phyloP scores from a whole-genome alignment of 805 yeast species.

The Ogataea trehalophila region DNA sequence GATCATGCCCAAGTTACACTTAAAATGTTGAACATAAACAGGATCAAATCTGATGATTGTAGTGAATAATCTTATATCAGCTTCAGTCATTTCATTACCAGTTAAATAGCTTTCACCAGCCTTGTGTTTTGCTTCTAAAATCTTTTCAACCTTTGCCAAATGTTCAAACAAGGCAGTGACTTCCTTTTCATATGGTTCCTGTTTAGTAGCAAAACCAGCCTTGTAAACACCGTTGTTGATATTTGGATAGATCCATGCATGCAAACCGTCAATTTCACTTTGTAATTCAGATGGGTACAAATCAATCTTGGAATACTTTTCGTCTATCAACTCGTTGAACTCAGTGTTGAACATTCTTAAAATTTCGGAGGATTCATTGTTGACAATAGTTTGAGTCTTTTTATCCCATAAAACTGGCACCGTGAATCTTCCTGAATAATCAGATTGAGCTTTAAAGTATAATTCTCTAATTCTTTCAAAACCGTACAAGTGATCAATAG shows the following conservation, averaged over 20 bases:
- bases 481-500: conserved; percentile 58
- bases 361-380: conserved; percentile 87
- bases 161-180: conserved; percentile 58
- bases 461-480: conserved; percentile 59
- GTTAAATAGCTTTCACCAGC: conserved; percentile 39
- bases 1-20: conserved; percentile 80
- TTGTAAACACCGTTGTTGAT: conserved; percentile 94
- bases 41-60: conserved; percentile 90
- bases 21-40: conserved; percentile 92
- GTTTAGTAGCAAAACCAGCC: conserved; percentile 82
- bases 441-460: conserved; percentile 69
- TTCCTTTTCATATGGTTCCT: conserved; percentile 73
- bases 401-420: conserved; percentile 95
- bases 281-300: conserved; percentile 56
- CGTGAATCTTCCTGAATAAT: conserved; percentile 78
- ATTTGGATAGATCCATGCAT: conserved; percentile 76
- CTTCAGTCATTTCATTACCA: conserved; percentile 76
- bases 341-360: conserved; percentile 77
- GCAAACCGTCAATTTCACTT: conserved; percentile 65
- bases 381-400: conserved; percentile 76
- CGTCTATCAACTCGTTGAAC: conserved; percentile 54
- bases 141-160: conserved; percentile 64
- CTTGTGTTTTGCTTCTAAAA: conserved; percentile 44
- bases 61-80: conserved; percentile 81
- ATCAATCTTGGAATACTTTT: conserved; percentile 46